Percentiles rank a stretch among this genome's conserved stretches.
Evolutionary conservation across 345 rosid genomes (phyloP).

Genomic region (Orychophragmus violaceus): DNA sequence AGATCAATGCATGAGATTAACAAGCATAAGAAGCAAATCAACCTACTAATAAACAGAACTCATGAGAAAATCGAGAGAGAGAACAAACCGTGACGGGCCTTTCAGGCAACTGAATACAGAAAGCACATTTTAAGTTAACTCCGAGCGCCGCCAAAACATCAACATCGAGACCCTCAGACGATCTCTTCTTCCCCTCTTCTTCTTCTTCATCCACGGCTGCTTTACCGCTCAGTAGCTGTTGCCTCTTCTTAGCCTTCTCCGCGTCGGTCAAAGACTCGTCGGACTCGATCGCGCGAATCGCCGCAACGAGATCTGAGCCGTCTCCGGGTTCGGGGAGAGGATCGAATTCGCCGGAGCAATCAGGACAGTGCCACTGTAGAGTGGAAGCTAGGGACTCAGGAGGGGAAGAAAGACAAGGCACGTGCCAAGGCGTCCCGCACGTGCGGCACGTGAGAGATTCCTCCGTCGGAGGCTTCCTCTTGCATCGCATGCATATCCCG

Average conservation of each 20-base stretch:
- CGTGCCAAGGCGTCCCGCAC: slow-evolving; percentile 78
- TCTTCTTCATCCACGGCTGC: neutral
- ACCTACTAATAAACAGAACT: neutral
- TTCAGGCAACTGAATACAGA: slow-evolving; percentile 61
- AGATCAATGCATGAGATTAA: no score
- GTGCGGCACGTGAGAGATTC: slow-evolving; percentile 28
- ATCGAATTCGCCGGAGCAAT: slow-evolving; percentile 25
- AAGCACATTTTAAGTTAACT: slow-evolving; percentile 44
- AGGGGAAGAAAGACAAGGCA: slow-evolving; percentile 37
- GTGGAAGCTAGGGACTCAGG: slow-evolving; percentile 46
- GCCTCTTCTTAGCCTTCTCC: slow-evolving; percentile 51
- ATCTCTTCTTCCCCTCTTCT: slow-evolving; percentile 7
- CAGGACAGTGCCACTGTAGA: slow-evolving; percentile 63
- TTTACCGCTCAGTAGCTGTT: slow-evolving; percentile 44
- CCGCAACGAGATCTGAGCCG: slow-evolving; percentile 24
- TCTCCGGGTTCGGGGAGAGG: neutral
- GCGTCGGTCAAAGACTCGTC: slow-evolving; percentile 39
- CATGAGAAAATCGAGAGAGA: neutral
- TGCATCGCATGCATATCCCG: neutral
- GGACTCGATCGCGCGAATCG: slow-evolving; percentile 39
- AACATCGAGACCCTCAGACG: neutral
- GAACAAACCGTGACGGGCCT: slow-evolving; percentile 66
- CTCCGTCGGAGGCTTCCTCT: neutral
- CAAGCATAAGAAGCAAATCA: neutral
- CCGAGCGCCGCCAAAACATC: slow-evolving; percentile 33